Percentiles rank a stretch among this genome's conserved stretches.
These are phyloP conservation scores for Babesia sp. DNA, from an alignment of 169 alveolate genomes.

Conservation along the genomic window DNA sequence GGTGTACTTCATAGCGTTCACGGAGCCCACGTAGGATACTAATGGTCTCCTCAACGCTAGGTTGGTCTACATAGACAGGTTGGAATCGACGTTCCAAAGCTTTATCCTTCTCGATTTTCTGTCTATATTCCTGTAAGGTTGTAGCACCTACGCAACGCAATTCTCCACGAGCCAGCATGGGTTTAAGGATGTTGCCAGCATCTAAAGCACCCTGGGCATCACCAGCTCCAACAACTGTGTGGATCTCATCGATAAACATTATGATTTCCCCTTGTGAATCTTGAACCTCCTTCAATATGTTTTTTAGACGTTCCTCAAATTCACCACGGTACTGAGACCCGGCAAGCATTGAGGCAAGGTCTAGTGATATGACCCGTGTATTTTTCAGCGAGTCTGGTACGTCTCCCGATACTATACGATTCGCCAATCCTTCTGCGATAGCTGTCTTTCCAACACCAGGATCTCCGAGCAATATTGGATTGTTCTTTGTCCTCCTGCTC, in stretches of 20 bases:
- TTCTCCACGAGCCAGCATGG: slow-evolving; percentile 88
- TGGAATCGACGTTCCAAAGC: slow-evolving; percentile 89
- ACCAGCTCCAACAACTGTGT: slow-evolving; percentile 89
- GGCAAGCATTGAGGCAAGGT: slow-evolving; percentile 81
- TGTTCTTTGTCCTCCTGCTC: slow-evolving; percentile 84
- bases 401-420: slow-evolving; percentile 84
- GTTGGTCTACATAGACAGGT: slow-evolving; percentile 85
- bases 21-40: slow-evolving; percentile 84
- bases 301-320: slow-evolving; percentile 86
- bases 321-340: slow-evolving; percentile 90
- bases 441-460: slow-evolving; percentile 92
- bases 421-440: slow-evolving; percentile 88
- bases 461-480: slow-evolving; percentile 85
- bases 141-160: slow-evolving; percentile 87
- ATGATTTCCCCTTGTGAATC: slow-evolving; percentile 87
- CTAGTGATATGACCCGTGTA: slow-evolving; percentile 80
- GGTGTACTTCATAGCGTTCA: slow-evolving; percentile 86
- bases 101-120: slow-evolving; percentile 86
- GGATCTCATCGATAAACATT: slow-evolving; percentile 88
- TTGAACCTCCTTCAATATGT: slow-evolving; percentile 83
- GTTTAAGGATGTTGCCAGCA: slow-evolving; percentile 86
- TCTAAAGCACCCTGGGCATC: slow-evolving; percentile 88
- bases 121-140: slow-evolving; percentile 85
- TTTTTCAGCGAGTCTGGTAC: slow-evolving; percentile 85
- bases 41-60: slow-evolving; percentile 81